Base-by-base conservation (phyloP, 768 basidiomycete genomes). In the Rhizopogon vesiculosus region DNA sequence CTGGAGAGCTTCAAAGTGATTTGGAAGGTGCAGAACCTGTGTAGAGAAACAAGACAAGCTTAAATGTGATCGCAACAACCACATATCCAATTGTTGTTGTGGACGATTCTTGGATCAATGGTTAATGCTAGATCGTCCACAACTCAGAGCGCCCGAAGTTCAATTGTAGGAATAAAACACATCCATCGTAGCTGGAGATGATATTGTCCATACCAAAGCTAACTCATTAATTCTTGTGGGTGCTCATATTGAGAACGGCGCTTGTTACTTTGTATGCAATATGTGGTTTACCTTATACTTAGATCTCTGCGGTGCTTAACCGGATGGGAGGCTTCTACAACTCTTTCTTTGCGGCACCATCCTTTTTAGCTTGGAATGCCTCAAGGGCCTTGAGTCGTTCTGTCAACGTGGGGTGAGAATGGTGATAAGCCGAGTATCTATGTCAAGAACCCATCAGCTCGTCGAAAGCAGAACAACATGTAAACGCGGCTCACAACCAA, bases 391-490 rank as follows among this genome's bases (percentile, higher is more conserved):
- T 85, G 64, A 98, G 74, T 7, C 95, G 82, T 74, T 99, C 95
- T 39, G 90, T 88, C 60, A 99, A 70, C 2, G 93, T 97, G 5
- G 96, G 96, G 71, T 99, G 96, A 45, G 91, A 94, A 71, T 98
- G 93, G 69, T 97, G 93, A 63, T 93, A 97, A 19, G 91, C 91
- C 50, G 93, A 97, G 74, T 96, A 97, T 56, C 89, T 90, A 59
- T 42, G n/a, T 16, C 33, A 16, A 50, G 45, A 18, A 5, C 22
- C 16, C 7, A 19, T 40, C 40, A 58, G 52, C 8, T 42, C 31
- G 7, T 51, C 25, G 39, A 50, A 48, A 45, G 13, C 3, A 40
- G 33, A 13, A 31, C 8, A 25, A 42, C 7, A 33, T 41, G 31
- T 33, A 25, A 50, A 57, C 55, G 46, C 55, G 51, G 53, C 88